phyloP scores from a whole-genome alignment of 331 rosid genomes.

The Malus hybrid region DNA sequence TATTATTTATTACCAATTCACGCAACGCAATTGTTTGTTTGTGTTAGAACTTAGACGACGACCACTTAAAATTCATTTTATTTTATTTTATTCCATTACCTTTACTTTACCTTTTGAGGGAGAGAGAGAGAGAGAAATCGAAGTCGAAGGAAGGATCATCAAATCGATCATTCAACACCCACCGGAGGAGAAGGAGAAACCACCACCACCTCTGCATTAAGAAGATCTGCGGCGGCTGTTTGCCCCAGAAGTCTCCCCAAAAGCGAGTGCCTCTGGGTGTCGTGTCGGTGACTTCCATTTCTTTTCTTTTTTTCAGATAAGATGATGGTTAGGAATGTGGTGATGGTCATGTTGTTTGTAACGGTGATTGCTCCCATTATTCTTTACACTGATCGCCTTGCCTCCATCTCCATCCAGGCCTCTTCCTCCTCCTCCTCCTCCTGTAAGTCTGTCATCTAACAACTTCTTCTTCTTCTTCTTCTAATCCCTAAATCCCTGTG shows the following conservation, averaged over 20 bases:
- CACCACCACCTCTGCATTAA: not conserved
- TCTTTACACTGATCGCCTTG: constrained; percentile 77
- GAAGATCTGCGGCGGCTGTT: not conserved
- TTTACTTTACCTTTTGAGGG: not conserved
- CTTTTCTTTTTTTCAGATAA: not conserved
- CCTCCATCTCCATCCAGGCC: constrained; percentile 31
- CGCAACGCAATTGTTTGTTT: too few relatives aligned
- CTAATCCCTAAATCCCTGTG: not conserved
- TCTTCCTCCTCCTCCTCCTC: constrained; percentile 12
- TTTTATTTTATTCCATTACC: not conserved
- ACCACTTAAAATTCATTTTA: not conserved
- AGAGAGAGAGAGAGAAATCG: not conserved
- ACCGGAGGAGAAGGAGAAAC: not conserved
- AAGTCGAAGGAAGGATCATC: not conserved
- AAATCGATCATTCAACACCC: not conserved
- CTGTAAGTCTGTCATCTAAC: not conserved
- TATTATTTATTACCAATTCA: too few relatives aligned
- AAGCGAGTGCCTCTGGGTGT: not conserved
- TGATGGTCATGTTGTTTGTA: constrained; percentile 48
- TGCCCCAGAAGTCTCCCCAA: not conserved
- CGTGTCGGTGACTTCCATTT: not conserved
- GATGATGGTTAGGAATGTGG: constrained; percentile 70
- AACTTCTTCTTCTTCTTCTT: not conserved
- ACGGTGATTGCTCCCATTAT: constrained; percentile 91
- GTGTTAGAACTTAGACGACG: not conserved